phyloP scores from a whole-genome alignment of 495 filamentous ascomycete genomes.

The Parathielavia appendiculata region DNA sequence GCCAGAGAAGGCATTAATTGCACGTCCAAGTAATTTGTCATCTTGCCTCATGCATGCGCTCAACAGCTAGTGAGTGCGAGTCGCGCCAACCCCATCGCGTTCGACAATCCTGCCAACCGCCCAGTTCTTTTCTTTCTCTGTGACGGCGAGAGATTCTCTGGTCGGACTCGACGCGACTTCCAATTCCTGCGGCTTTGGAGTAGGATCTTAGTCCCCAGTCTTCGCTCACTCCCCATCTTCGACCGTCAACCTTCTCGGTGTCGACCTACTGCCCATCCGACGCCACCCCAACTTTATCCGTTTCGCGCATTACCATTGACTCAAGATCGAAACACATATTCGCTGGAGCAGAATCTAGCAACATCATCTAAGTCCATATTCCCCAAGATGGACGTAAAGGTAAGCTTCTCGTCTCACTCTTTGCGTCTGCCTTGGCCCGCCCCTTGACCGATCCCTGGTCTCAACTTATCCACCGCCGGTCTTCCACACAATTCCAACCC shows the following conservation, averaged over 20 bases:
- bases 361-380: conserved; percentile 9
- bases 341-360: conserved; percentile 20
- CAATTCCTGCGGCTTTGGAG: background rate
- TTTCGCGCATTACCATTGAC: conserved; percentile 2
- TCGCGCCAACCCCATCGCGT: conserved; percentile 25
- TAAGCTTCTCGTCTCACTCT: conserved; percentile 19
- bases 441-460: background rate
- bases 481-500: background rate
- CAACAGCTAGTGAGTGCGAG: conserved; percentile 13
- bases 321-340: conserved; percentile 3
- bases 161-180: background rate
- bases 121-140: background rate
- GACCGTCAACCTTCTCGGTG: background rate
- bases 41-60: conserved; percentile 23
- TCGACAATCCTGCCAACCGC: conserved; percentile 2
- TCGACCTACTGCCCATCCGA: background rate
- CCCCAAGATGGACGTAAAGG: conserved; percentile 37
- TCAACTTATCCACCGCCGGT: background rate
- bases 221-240: background rate
- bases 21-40: background rate
- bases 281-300: background rate
- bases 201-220: background rate
- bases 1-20: conserved; percentile 18
- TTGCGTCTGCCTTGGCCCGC: conserved; percentile 9
- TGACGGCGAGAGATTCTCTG: background rate